Conservation (phyloP, 2,329 filamentous ascomycete genomes). For the Penicillium sp. region DNA sequence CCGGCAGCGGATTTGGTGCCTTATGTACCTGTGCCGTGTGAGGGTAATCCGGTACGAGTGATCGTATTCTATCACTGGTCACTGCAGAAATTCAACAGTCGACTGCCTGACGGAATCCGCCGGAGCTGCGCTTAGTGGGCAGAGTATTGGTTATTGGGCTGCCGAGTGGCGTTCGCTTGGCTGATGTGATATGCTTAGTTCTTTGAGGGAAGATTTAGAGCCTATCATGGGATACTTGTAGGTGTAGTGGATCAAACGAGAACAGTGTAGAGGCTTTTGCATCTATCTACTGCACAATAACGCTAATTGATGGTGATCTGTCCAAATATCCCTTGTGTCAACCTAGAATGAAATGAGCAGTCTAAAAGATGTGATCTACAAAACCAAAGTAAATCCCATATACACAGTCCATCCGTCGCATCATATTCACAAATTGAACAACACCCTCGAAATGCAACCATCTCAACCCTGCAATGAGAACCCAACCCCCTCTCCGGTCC, state of each 20-base stretch:
- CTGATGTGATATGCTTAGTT: neutral
- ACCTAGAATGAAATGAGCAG: neutral
- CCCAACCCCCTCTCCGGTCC: conserved; percentile 43
- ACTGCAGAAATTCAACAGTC: conserved; percentile 36
- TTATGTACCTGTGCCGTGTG: conserved; percentile 13
- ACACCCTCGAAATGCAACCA: neutral
- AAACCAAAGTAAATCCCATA: neutral
- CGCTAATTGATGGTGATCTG: neutral
- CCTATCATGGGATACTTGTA: neutral
- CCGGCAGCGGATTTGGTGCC: conserved; percentile 8
- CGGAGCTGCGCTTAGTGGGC: conserved; percentile 25
- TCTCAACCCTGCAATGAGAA: conserved; percentile 41
- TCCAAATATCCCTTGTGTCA: neutral
- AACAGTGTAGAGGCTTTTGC: neutral
- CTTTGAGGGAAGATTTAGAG: neutral
- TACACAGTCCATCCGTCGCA: neutral
- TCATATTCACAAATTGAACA: no score
- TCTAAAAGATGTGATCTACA: neutral
- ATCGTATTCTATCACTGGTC: conserved; percentile 45
- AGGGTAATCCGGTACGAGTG: conserved; percentile 34
- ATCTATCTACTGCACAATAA: neutral
- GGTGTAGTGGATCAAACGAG: neutral
- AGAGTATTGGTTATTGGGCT: conserved; percentile 48
- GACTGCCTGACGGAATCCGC: conserved; percentile 40
- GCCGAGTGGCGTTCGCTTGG: conserved; percentile 38